Percentiles rank a stretch among this genome's conserved stretches.
phyloP scores from a whole-genome alignment of 2,329 filamentous ascomycete genomes.

The Trichoderma atroviride region DNA sequence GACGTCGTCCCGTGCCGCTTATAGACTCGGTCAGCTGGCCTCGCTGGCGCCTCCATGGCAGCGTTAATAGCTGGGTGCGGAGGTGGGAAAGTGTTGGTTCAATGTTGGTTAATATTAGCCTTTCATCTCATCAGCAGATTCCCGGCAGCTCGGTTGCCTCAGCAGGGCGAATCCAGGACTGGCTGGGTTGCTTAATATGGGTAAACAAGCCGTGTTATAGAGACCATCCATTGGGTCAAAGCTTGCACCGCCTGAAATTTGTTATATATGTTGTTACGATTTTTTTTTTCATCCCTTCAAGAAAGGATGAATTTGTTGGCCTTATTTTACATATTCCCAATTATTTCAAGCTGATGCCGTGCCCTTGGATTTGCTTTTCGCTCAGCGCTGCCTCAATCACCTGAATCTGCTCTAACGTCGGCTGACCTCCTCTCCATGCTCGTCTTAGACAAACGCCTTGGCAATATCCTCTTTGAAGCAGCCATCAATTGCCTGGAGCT shows the following conservation, averaged over 20 bases:
- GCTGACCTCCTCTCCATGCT: constrained; percentile 79
- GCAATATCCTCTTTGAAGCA: constrained; percentile 73
- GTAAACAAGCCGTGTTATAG: background rate
- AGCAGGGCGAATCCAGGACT: background rate
- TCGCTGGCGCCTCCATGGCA: background rate
- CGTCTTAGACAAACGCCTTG: constrained; percentile 73
- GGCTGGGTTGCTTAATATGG: background rate
- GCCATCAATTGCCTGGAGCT: constrained; percentile 66
- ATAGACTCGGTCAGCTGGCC: constrained; percentile 10
- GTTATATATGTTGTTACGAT: background rate
- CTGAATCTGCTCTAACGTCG: constrained; percentile 64
- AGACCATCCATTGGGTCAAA: background rate
- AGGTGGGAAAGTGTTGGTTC: background rate
- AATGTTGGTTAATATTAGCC: background rate
- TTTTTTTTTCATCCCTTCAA: background rate
- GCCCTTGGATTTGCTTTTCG: constrained; percentile 3
- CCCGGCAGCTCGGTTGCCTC: background rate
- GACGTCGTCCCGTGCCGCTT: background rate
- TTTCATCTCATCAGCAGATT: background rate
- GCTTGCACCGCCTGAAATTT: background rate
- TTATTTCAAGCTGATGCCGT: background rate
- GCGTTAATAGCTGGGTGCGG: background rate
- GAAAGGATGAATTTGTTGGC: background rate
- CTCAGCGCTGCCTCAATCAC: constrained; percentile 42
- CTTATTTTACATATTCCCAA: background rate